Evolutionary conservation across 2,329 filamentous ascomycete genomes (phyloP).

Genomic region (Neofusicoccum kwambonambiense): DNA sequence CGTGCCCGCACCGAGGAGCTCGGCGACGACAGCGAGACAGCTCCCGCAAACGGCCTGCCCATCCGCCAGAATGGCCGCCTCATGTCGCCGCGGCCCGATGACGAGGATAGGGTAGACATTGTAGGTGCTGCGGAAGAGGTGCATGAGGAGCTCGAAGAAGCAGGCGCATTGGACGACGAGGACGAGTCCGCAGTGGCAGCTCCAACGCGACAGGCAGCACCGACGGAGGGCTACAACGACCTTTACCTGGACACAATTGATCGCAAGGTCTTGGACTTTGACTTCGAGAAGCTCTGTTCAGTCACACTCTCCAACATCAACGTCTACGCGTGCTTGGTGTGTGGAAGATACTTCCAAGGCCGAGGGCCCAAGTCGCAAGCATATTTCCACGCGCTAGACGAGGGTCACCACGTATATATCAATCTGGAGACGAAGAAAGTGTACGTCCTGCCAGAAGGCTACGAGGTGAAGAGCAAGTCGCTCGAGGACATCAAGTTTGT

Average conservation of each 20-base stretch:
- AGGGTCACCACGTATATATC: slow-evolving; percentile 95
- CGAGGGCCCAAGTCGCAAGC: slow-evolving; percentile 91
- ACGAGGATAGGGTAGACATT: slow-evolving; percentile 33
- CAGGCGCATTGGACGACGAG: slow-evolving; percentile 32
- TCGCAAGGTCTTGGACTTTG: slow-evolving; percentile 89
- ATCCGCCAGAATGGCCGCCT: slow-evolving; percentile 14
- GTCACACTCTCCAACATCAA: slow-evolving; percentile 97
- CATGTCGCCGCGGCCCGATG: slow-evolving; percentile 11
- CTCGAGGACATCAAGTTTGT: slow-evolving; percentile 98
- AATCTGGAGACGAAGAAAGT: slow-evolving; percentile 93
- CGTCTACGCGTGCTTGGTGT: slow-evolving; percentile 95
- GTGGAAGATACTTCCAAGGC: slow-evolving; percentile 96
- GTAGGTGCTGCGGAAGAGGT: slow-evolving; percentile 35
- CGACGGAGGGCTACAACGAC: slow-evolving; percentile 86
- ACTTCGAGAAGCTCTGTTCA: slow-evolving; percentile 98
- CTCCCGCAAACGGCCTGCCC: slow-evolving; percentile 22
- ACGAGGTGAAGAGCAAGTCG: slow-evolving; percentile 91
- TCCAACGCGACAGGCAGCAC: slow-evolving; percentile 70
- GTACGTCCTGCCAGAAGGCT: slow-evolving; percentile 91
- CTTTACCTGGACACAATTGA: slow-evolving; percentile 98
- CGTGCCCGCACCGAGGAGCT: slow-evolving; percentile 46
- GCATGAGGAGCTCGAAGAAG: slow-evolving; percentile 38
- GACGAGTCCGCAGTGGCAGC: slow-evolving; percentile 42
- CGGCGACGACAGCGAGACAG: slow-evolving; percentile 29
- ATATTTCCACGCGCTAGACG: slow-evolving; percentile 95